A percentile compares a stretch with the other conserved stretches of the same genome.
Conservation (phyloP, 2,329 filamentous ascomycete species). For the Fusarium algeriense region DNA sequence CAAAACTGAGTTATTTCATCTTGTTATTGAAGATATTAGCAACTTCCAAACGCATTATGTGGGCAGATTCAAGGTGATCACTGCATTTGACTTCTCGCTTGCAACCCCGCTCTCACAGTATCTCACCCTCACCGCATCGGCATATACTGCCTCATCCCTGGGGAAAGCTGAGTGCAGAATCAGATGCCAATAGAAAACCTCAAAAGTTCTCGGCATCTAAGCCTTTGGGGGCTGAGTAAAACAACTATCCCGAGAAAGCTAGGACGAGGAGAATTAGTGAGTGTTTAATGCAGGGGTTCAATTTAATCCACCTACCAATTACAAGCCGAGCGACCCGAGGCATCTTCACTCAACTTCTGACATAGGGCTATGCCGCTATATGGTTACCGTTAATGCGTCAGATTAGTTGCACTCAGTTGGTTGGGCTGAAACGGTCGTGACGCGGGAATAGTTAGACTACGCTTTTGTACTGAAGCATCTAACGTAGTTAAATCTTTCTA, state of each 20-base stretch:
- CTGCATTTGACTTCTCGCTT: not conserved
- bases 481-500: no score
- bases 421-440: not conserved
- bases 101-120: not conserved
- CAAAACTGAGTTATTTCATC: no score
- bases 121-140: not conserved
- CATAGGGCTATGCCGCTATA: no score
- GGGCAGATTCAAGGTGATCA: not conserved
- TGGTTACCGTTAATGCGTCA: no score
- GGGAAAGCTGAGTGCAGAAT: not conserved
- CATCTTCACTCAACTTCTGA: not conserved
- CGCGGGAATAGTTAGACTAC: not conserved
- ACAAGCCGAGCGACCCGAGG: not conserved
- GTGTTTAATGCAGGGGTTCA: not conserved
- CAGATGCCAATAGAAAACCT: not conserved
- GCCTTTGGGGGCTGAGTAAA: not conserved
- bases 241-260: not conserved
- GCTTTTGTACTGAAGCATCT: not conserved
- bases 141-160: not conserved
- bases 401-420: no score
- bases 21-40: no score
- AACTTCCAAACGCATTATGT: no score
- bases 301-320: not conserved
- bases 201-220: not conserved
- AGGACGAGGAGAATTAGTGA: not conserved